Conservation (phyloP, 495 filamentous ascomycete species). For the Apiosordaria backusii region DNA sequence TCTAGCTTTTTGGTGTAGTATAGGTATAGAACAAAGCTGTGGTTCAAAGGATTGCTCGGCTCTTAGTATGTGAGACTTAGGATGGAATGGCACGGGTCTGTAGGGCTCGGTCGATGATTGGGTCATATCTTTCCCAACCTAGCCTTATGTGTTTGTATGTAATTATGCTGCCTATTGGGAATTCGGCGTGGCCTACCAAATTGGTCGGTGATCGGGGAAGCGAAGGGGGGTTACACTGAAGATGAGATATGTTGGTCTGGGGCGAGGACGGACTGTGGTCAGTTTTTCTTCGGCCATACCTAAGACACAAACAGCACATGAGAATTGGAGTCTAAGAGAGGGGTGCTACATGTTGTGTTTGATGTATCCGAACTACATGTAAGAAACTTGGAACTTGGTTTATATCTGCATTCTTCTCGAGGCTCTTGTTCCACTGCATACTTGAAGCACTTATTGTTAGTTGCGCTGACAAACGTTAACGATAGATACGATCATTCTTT, state of each 20-base stretch:
- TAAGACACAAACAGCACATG: neutral
- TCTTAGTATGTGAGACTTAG: neutral
- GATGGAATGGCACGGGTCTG: no score
- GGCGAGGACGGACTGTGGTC: neutral
- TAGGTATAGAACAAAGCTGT: neutral
- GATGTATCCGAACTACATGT: no score
- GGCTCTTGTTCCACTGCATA: no score
- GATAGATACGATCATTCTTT: no score
- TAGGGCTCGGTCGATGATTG: neutral
- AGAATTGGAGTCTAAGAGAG: neutral
- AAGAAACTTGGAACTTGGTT: no score
- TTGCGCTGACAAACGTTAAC: no score
- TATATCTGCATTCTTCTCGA: neutral
- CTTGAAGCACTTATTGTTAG: no score
- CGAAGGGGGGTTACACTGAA: neutral
- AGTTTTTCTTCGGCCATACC: neutral
- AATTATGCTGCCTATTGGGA: neutral
- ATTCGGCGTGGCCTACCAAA: neutral
- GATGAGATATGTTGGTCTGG: neutral
- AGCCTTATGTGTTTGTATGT: neutral
- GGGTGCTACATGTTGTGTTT: neutral
- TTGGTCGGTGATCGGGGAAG: neutral
- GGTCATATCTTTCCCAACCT: neutral
- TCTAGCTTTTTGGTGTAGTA: neutral
- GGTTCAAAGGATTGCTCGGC: neutral